Percentiles rank a stretch among this genome's conserved stretches.
Evolutionary conservation across 2,329 filamentous ascomycete species (phyloP).

Genomic region (Fusarium coicis): DNA sequence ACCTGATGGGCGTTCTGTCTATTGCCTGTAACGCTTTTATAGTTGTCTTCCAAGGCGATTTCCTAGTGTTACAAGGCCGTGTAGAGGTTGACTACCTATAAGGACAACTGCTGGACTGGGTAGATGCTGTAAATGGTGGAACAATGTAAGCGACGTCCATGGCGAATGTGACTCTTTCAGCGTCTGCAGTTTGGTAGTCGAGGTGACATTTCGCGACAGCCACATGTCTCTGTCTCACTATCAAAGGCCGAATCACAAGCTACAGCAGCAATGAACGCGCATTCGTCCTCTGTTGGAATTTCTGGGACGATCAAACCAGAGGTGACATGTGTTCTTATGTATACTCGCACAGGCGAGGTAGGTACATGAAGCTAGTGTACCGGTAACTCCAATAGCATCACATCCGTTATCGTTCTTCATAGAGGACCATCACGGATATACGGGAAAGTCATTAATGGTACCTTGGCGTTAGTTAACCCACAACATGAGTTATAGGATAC

Average conservation of each 20-base stretch:
- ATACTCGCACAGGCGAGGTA: not conserved
- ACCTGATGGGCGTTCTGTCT: not conserved
- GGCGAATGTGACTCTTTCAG: not conserved
- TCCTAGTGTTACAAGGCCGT: not conserved
- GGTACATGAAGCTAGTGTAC: not conserved
- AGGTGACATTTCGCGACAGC: conserved; percentile 12
- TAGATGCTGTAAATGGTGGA: not conserved
- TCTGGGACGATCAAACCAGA: not conserved
- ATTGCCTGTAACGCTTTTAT: not conserved
- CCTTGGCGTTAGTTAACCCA: not conserved
- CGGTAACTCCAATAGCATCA: no score
- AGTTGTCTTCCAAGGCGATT: not conserved
- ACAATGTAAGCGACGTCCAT: not conserved
- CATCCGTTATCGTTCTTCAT: not conserved
- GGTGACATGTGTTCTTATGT: not conserved
- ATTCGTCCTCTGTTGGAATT: not conserved
- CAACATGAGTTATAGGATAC: not conserved
- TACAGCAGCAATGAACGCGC: conserved; percentile 7
- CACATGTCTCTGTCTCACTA: conserved; percentile 4
- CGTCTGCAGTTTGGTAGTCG: not conserved
- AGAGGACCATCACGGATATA: not conserved
- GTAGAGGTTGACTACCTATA: not conserved
- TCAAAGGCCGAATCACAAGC: conserved; percentile 6
- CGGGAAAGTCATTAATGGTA: not conserved
- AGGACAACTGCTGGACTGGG: not conserved